These are phyloP conservation scores for Termitomyces bulborhizus DNA, from an alignment of 768 basidiomycete species.

Conservation along the genomic window DNA sequence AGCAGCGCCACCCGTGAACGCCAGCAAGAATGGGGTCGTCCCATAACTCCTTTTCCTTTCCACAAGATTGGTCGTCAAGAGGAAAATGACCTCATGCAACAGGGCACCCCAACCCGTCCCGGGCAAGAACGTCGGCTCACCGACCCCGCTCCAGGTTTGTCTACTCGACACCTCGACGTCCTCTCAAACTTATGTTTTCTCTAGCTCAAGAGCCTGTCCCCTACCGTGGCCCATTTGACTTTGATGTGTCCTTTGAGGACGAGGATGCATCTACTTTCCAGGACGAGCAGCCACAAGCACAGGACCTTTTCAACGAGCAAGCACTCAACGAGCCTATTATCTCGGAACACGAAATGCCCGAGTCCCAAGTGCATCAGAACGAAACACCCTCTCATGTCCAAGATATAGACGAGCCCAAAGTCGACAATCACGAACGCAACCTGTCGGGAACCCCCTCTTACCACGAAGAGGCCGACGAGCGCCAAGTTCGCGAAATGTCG, in stretches of 20 bases:
- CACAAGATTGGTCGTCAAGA: conserved; percentile 15
- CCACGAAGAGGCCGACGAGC: conserved; percentile 8
- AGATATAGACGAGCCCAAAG: too few relatives aligned
- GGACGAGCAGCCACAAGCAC: too few relatives aligned
- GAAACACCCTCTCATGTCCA: too few relatives aligned
- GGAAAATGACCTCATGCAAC: conserved; percentile 14
- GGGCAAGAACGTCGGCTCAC: neutral
- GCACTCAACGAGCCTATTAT: too few relatives aligned
- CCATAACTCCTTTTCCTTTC: conserved; percentile 61
- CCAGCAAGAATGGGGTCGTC: conserved; percentile 60
- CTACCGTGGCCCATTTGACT: conserved; percentile 8
- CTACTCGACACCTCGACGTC: neutral
- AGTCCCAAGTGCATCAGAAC: too few relatives aligned
- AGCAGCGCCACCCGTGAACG: conserved; percentile 45
- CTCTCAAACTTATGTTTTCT: too few relatives aligned
- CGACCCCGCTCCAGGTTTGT: conserved; percentile 6
- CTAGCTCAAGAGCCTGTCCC: conserved; percentile 4
- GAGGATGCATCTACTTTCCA: neutral
- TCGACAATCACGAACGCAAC: too few relatives aligned
- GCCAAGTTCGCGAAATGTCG: conserved; percentile 14
- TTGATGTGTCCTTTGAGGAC: conserved; percentile 9
- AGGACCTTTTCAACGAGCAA: too few relatives aligned
- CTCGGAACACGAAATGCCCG: too few relatives aligned
- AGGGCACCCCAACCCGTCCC: conserved; percentile 12
- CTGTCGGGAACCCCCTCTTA: too few relatives aligned